phyloP scores from a whole-genome alignment of 2,329 filamentous ascomycete species.

The Xylaria sp. region DNA sequence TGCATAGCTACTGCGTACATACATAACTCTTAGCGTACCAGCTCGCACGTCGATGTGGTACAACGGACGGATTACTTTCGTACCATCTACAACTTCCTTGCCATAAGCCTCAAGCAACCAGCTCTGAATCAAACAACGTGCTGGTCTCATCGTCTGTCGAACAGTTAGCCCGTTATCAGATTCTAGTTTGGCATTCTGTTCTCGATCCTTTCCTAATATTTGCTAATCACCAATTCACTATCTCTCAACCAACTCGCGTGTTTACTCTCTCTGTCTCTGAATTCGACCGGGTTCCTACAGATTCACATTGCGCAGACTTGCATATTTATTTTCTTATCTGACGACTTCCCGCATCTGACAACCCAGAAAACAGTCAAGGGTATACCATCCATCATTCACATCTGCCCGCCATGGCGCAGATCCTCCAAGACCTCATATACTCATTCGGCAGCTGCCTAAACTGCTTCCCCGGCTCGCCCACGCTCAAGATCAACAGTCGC shows the following conservation, averaged over 20 bases:
- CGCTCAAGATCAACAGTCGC: slow-evolving; percentile 88
- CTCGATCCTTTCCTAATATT: not conserved
- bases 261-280: slow-evolving; percentile 2
- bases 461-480: slow-evolving; percentile 91
- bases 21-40: not conserved
- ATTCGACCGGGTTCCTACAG: not conserved
- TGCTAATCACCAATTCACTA: not conserved
- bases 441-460: slow-evolving; percentile 92
- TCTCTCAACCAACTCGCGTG: not conserved
- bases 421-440: slow-evolving; percentile 83
- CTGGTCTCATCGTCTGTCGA: not conserved
- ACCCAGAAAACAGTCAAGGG: not conserved
- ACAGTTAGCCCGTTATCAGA: not conserved
- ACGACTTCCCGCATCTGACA: not conserved
- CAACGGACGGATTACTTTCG: not conserved
- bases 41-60: not conserved
- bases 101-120: not conserved
- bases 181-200: not conserved
- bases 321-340: not conserved
- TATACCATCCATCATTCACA: not conserved
- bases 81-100: not conserved
- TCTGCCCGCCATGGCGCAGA: slow-evolving; percentile 61
- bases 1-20: not conserved
- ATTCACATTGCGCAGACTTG: slow-evolving; percentile 5
- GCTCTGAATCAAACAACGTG: not conserved